Percentiles rank a stretch among this genome's conserved stretches.
Evolutionary conservation across 2,329 filamentous ascomycete genomes (phyloP).

Genomic region (Microsporum audouinii): DNA sequence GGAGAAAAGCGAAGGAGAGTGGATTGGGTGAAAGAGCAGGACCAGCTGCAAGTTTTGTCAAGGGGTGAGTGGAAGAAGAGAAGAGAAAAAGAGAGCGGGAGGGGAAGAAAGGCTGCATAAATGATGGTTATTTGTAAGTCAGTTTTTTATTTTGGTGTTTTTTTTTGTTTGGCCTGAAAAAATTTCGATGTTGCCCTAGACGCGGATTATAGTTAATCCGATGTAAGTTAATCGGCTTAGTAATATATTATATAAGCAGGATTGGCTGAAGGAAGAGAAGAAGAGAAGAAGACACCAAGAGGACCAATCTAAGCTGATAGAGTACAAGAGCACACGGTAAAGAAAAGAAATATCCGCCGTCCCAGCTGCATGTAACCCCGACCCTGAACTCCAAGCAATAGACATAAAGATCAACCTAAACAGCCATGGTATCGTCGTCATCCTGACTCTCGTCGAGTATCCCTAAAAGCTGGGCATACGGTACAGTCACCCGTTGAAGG

Average conservation of each 20-base stretch:
- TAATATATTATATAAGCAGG: background rate
- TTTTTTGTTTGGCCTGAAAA: background rate
- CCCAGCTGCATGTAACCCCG: background rate
- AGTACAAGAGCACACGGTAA: background rate
- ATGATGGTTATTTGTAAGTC: background rate
- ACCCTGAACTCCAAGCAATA: constrained; percentile 3
- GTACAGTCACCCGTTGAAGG: constrained; percentile 84
- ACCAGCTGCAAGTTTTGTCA: constrained; percentile 48
- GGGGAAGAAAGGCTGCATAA: constrained; percentile 2
- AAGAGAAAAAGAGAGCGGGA: constrained; percentile 20
- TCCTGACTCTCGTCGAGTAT: constrained; percentile 29
- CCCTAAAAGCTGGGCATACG: constrained; percentile 76
- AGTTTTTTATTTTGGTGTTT: background rate
- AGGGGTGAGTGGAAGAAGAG: constrained; percentile 22
- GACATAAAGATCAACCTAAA: background rate
- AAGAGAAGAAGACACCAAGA: background rate
- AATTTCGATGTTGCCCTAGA: background rate
- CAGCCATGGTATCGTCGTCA: constrained; percentile 12
- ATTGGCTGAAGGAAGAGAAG: background rate
- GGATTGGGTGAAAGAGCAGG: constrained; percentile 39
- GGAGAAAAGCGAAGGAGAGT: constrained; percentile 21
- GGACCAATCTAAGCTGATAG: background rate
- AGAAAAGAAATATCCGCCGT: background rate
- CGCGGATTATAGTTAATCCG: background rate
- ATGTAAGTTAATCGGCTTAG: background rate